These are phyloP conservation scores for Afroboletus lepidellus DNA, from an alignment of 1,284 basidiomycete genomes.

Conservation along the genomic window DNA sequence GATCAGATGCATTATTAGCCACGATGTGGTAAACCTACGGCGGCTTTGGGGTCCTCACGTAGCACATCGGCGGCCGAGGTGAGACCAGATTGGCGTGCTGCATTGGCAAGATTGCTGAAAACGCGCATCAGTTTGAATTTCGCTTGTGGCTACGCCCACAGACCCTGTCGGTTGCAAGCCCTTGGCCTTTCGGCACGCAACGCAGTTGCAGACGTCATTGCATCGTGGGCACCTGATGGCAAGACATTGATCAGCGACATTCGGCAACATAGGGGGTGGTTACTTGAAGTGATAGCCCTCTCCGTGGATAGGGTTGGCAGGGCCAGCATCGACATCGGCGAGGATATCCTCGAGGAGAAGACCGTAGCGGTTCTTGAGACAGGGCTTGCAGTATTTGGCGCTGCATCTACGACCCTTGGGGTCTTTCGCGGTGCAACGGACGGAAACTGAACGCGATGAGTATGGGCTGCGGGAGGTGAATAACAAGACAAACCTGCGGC, in stretches of 20 bases:
- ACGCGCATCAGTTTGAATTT: constrained; percentile 4
- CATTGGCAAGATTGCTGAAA: constrained; percentile 38
- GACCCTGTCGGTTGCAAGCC: constrained; percentile 61
- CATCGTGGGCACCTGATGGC: constrained; percentile 65
- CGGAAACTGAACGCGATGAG: constrained; percentile 33
- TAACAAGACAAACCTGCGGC: constrained; percentile 40
- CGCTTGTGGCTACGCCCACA: constrained; percentile 3
- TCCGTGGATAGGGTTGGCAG: constrained; percentile 37
- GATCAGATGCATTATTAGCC: constrained; percentile 8
- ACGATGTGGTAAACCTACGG: constrained; percentile 25
- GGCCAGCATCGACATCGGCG: constrained; percentile 23
- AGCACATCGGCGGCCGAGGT: constrained; percentile 42
- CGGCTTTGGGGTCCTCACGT: constrained; percentile 34
- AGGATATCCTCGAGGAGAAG: constrained; percentile 51
- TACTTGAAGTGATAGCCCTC: constrained; percentile 56
- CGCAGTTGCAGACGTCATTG: constrained; percentile 62
- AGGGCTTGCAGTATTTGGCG: constrained; percentile 60
- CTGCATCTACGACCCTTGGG: constrained; percentile 44
- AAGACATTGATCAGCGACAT: constrained; percentile 14
- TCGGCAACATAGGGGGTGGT: not conserved
- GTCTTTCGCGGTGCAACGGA: constrained; percentile 51
- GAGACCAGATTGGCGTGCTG: constrained; percentile 36
- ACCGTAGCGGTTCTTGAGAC: constrained; percentile 65
- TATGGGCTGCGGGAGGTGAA: not conserved
- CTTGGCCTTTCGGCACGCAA: constrained; percentile 57